Evolutionary conservation across 129 eudicot genomes (phyloP).

Genomic region (Flaveria brownii): DNA sequence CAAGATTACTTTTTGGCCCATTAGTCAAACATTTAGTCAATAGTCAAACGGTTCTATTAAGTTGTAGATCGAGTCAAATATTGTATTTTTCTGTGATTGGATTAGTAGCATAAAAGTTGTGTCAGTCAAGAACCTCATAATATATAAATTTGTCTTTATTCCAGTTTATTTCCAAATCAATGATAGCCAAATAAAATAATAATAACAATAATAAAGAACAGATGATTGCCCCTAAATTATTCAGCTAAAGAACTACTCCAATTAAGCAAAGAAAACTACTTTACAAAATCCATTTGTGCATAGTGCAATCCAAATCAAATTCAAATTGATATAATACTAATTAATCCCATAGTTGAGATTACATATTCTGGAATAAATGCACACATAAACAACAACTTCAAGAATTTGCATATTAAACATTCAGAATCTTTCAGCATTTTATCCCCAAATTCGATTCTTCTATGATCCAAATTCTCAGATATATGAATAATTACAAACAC

Average conservation of each 20-base stretch:
- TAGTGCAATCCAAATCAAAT: neutral
- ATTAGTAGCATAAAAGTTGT: neutral
- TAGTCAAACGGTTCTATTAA: neutral
- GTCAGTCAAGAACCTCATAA: too few species aligned
- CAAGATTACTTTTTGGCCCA: neutral
- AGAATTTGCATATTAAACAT: neutral
- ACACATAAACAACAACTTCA: too few species aligned
- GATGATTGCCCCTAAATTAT: neutral
- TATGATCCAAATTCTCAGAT: neutral
- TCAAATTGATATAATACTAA: neutral
- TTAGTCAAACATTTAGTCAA: neutral
- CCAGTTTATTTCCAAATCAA: neutral
- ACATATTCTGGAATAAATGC: neutral
- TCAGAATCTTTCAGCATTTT: neutral
- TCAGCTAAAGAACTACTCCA: neutral
- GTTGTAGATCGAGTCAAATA: neutral
- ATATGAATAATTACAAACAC: neutral
- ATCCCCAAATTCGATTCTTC: neutral
- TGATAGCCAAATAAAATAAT: neutral
- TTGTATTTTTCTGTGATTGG: neutral
- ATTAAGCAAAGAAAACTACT: neutral
- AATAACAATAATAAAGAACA: neutral
- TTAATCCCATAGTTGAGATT: neutral
- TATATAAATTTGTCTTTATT: too few species aligned
- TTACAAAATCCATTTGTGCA: neutral